phyloP scores from a whole-genome alignment of 306 rosid genomes.

The Prunus davidiana region DNA sequence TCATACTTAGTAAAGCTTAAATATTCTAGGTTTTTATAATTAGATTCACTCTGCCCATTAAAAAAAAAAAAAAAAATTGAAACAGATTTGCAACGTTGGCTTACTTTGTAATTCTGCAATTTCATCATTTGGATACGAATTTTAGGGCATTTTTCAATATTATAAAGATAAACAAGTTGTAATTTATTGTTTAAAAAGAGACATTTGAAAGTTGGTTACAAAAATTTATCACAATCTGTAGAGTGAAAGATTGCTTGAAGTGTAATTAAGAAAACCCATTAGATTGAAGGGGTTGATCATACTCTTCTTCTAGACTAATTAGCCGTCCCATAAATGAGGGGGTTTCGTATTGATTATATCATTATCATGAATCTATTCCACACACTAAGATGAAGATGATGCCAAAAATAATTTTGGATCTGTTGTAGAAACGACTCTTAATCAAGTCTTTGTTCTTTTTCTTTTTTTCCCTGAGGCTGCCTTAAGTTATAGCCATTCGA shows the following conservation, averaged over 20 bases:
- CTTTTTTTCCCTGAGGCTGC: neutral
- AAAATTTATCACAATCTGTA: neutral
- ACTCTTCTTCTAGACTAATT: too few relatives aligned
- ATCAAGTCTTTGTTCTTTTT: neutral
- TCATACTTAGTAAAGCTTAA: neutral
- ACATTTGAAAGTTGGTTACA: neutral
- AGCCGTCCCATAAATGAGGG: neutral
- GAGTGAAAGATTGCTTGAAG: too few relatives aligned
- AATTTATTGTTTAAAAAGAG: neutral
- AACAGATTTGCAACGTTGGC: too few relatives aligned
- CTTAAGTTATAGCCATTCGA: neutral
- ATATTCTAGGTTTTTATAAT: neutral
- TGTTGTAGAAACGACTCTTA: neutral
- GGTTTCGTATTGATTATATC: neutral
- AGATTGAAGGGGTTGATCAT: too few relatives aligned
- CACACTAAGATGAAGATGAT: neutral
- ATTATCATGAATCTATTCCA: neutral
- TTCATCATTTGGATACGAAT: too few relatives aligned
- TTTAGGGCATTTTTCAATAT: too few relatives aligned
- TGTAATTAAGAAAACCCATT: too few relatives aligned
- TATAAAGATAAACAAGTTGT: too few relatives aligned
- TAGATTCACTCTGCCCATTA: neutral
- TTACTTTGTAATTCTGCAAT: too few relatives aligned
- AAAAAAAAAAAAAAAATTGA: too few relatives aligned
- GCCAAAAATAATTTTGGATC: neutral